Conservation (phyloP, 345 rosid species). For the Passiflora organensis region DNA sequence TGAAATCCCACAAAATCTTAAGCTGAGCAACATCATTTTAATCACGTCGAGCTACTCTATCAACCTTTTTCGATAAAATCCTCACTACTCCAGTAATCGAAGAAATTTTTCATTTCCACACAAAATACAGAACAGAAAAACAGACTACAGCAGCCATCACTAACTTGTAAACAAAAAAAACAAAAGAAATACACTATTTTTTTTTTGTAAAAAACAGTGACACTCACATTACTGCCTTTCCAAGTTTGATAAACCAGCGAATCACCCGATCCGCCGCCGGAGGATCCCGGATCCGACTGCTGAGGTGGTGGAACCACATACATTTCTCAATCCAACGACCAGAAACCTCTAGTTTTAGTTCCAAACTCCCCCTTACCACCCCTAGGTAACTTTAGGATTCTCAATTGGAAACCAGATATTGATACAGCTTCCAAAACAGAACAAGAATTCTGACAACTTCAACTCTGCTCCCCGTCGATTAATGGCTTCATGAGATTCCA, state of each 20-base stretch:
- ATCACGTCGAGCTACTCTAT: no score
- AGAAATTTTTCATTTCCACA: no score
- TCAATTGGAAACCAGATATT: not conserved
- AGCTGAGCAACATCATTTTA: no score
- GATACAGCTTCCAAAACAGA: not conserved
- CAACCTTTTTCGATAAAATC: no score
- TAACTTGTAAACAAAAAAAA: not conserved
- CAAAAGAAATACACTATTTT: not conserved
- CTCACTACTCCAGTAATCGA: no score
- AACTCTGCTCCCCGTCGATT: not conserved
- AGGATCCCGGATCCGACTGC: conserved; percentile 63
- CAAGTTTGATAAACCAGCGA: conserved; percentile 27
- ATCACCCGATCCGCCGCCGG: conserved; percentile 37
- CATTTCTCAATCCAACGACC: conserved; percentile 40
- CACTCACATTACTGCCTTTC: conserved; percentile 27
- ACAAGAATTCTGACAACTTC: not conserved
- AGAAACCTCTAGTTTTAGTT: not conserved
- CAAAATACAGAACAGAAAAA: no score
- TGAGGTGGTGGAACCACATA: conserved; percentile 87
- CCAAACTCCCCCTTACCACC: not conserved
- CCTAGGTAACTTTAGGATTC: not conserved
- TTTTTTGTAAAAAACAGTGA: not conserved
- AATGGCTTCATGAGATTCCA: conserved; percentile 9
- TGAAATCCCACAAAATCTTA: no score
- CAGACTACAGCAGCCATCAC: no score